Percentiles rank a stretch among this genome's conserved stretches.
Conservation (phyloP, 768 basidiomycete species). For the Nevesoporus exiguus region DNA sequence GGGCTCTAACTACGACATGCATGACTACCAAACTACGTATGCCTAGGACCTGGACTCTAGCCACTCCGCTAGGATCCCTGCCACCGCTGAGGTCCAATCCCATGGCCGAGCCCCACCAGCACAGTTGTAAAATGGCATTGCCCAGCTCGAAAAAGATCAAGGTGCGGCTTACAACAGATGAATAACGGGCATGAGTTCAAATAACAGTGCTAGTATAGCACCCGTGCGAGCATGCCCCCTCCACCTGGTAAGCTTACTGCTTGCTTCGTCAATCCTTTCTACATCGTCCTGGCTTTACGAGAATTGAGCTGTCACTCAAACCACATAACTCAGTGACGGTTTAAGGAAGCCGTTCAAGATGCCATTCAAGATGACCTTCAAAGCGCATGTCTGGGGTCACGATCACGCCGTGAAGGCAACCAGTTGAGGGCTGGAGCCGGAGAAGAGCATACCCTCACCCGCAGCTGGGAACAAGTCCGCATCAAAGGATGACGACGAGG, state of each 20-base stretch:
- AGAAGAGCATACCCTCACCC: not conserved
- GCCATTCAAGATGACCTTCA: constrained; percentile 58
- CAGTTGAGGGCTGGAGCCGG: not conserved
- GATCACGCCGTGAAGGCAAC: constrained; percentile 1
- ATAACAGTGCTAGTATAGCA: not conserved
- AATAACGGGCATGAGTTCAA: not conserved
- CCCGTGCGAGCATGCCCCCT: constrained; percentile 15
- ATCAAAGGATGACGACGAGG: not conserved
- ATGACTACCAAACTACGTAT: too few species aligned
- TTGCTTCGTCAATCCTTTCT: not conserved
- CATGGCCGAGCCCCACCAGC: too few species aligned
- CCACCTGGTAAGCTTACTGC: constrained; percentile 20
- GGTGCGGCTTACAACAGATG: constrained; percentile 2
- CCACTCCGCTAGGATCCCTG: too few species aligned
- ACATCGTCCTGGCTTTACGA: not conserved
- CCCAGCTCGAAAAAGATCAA: constrained; percentile 23
- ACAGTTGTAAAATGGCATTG: constrained; percentile 6
- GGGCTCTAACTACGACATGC: too few species aligned
- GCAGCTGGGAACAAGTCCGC: not conserved
- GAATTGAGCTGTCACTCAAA: constrained; percentile 41
- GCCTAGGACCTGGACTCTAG: too few species aligned
- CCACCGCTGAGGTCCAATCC: too few species aligned
- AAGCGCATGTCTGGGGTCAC: constrained; percentile 45
- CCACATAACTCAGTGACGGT: constrained; percentile 39
- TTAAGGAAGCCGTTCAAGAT: constrained; percentile 40